phyloP scores from a whole-genome alignment of 345 rosid species.

The Dovyalis caffra region DNA sequence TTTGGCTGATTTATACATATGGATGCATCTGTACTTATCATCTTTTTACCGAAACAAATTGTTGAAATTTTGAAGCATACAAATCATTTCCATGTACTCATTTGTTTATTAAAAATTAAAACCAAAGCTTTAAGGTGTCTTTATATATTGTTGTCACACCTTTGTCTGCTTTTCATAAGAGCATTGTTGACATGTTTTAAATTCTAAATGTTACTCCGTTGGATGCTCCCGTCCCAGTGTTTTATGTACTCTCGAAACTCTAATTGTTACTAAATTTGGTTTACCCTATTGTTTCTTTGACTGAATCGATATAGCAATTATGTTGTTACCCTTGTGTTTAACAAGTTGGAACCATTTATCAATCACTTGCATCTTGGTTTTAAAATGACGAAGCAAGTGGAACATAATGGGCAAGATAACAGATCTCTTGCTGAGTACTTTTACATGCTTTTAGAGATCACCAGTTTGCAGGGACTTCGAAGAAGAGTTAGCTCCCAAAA shows the following conservation, averaged over 20 bases:
- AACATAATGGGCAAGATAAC: neutral
- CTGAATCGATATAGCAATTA: neutral
- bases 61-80: conserved; percentile 3
- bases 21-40: conserved; percentile 1
- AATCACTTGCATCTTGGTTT: neutral
- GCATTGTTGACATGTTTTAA: no score
- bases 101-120: neutral
- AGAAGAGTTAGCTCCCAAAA: conserved; percentile 14
- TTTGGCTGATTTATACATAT: neutral
- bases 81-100: neutral
- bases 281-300: neutral
- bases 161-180: neutral
- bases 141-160: neutral
- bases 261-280: neutral
- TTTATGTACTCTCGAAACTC: neutral
- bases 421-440: neutral
- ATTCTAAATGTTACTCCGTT: neutral
- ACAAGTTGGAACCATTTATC: neutral
- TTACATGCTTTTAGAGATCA: neutral
- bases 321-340: neutral
- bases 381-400: neutral
- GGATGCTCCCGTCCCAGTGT: neutral
- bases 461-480: neutral
- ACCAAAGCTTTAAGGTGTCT: neutral
- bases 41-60: neutral